Evolutionary conservation across 306 rosid genomes (phyloP).

Genomic region (Medicago arabica): DNA sequence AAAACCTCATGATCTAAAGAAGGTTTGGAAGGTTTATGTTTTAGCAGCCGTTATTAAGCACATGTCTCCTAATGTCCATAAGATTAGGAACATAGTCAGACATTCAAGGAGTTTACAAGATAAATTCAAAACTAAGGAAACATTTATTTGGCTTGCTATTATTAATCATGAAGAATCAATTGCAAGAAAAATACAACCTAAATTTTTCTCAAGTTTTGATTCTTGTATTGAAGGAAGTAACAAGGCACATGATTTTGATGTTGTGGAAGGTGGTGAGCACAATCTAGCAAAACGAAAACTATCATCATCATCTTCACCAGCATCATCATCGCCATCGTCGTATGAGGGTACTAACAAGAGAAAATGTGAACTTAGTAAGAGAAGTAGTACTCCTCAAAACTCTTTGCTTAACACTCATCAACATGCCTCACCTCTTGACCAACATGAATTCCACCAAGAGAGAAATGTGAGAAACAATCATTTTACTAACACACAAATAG

Average conservation of each 20-base stretch:
- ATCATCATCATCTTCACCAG: too few relatives aligned
- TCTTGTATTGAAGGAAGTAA: neutral
- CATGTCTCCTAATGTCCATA: slow-evolving; percentile 63
- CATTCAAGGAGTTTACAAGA: slow-evolving; percentile 72
- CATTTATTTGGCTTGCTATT: slow-evolving; percentile 65
- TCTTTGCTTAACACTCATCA: too few relatives aligned
- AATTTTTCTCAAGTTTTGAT: neutral
- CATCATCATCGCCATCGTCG: neutral
- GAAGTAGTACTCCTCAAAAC: neutral
- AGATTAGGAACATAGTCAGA: slow-evolving; percentile 57
- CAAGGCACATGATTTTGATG: neutral
- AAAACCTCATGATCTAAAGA: slow-evolving; percentile 83
- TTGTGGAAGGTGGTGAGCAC: neutral
- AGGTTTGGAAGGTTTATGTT: slow-evolving; percentile 75
- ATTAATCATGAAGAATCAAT: slow-evolving; percentile 59
- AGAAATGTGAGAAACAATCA: neutral
- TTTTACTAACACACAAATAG: too few relatives aligned
- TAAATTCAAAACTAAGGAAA: slow-evolving; percentile 74
- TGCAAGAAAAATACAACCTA: slow-evolving; percentile 45
- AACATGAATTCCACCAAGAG: too few relatives aligned
- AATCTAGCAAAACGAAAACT: neutral
- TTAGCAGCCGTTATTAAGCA: slow-evolving; percentile 73
- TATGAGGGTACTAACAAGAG: neutral
- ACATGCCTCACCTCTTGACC: too few relatives aligned
- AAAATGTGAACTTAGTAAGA: neutral